phyloP scores from a whole-genome alignment of 768 basidiomycete genomes.

The Tricholomella constricta region DNA sequence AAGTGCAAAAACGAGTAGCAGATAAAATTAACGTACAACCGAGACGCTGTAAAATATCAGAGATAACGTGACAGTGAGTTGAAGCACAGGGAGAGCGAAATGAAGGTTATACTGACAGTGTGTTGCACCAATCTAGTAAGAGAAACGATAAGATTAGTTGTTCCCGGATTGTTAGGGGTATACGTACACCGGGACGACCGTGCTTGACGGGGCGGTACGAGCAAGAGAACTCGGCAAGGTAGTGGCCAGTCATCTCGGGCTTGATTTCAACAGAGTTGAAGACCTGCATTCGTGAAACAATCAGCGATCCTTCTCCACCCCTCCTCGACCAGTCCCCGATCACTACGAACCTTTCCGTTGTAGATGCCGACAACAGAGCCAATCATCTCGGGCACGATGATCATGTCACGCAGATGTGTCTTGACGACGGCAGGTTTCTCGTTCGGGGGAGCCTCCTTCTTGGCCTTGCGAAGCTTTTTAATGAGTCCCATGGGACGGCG shows the following conservation, averaged over 20 bases:
- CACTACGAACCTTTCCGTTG: conserved; percentile 84
- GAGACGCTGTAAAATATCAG: conserved; percentile 55
- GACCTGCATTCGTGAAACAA: conserved; percentile 44
- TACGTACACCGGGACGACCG: conserved; percentile 96
- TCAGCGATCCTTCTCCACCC: background rate
- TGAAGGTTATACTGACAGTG: conserved; percentile 60
- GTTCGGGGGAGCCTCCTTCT: conserved; percentile 99
- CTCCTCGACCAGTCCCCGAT: background rate
- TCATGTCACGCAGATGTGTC: conserved; percentile 99
- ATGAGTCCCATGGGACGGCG: conserved; percentile 98
- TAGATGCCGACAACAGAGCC: conserved; percentile 98
- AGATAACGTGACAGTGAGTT: conserved; percentile 5
- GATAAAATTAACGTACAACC: conserved; percentile 55
- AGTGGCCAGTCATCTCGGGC: conserved; percentile 99
- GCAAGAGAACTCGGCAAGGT: conserved; percentile 96
- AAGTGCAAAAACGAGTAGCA: conserved; percentile 10
- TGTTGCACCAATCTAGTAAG: conserved; percentile 78
- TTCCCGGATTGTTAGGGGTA: background rate
- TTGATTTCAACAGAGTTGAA: conserved; percentile 99
- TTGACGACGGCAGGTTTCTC: conserved; percentile 99
- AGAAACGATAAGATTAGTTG: conserved; percentile 12
- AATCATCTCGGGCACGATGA: conserved; percentile 99
- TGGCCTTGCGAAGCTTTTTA: conserved; percentile 99
- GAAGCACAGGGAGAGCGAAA: conserved; percentile 5
- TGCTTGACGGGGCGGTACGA: conserved; percentile 99